phyloP scores from a whole-genome alignment of 2,329 filamentous ascomycete genomes.

The Xylariaceae sp. region DNA sequence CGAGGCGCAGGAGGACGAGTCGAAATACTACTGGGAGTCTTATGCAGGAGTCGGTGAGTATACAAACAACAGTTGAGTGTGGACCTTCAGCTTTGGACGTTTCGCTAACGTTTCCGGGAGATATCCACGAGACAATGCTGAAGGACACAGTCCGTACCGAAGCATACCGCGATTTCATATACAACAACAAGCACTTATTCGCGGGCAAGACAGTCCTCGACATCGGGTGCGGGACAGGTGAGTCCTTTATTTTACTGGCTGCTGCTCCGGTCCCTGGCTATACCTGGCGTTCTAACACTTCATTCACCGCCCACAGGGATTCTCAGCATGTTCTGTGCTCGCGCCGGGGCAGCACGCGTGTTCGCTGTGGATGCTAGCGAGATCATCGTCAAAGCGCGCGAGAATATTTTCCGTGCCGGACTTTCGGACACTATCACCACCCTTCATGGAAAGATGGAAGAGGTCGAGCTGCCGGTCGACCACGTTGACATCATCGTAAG shows the following conservation, averaged over 20 bases:
- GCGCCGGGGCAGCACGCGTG: constrained; percentile 78
- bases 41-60: constrained; percentile 54
- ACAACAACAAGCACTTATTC: constrained; percentile 83
- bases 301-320: constrained; percentile 63
- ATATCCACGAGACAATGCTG: constrained; percentile 94
- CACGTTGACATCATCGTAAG: constrained; percentile 92
- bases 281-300: background rate
- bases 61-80: constrained; percentile 1
- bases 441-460: constrained; percentile 80
- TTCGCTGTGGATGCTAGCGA: constrained; percentile 89
- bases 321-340: constrained; percentile 89
- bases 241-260: constrained; percentile 22
- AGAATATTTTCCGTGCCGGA: constrained; percentile 78
- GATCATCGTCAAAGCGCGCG: constrained; percentile 80
- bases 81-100: background rate
- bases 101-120: constrained; percentile 28
- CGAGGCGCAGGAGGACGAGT: constrained; percentile 33
- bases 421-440: constrained; percentile 70
- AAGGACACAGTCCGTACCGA: constrained; percentile 86
- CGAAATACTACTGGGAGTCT: constrained; percentile 54
- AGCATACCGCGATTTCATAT: constrained; percentile 91
- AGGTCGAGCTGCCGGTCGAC: constrained; percentile 69
- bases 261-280: constrained; percentile 2
- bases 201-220: constrained; percentile 82
- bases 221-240: constrained; percentile 75